These are phyloP conservation scores for Pythium brachiatum DNA, from an alignment of 352 stramenopile genomes.

Conservation along the genomic window DNA sequence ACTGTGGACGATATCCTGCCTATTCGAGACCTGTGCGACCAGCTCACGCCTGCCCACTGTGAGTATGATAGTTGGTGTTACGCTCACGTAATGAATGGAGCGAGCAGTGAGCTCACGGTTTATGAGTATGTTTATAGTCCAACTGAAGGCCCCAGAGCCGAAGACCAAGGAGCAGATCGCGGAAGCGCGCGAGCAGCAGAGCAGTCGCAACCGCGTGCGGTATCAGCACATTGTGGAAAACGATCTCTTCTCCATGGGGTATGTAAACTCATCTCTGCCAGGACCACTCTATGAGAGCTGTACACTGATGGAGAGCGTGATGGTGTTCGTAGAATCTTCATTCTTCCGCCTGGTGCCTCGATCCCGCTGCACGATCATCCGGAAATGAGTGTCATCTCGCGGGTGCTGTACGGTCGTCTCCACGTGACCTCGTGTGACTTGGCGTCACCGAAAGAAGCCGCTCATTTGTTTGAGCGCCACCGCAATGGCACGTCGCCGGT, in stretches of 20 bases:
- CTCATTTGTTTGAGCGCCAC: conserved; percentile 10
- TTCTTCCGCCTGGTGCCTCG: conserved; percentile 61
- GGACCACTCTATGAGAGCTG: not conserved
- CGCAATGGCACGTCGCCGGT: conserved; percentile 14
- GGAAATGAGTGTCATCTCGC: conserved; percentile 82
- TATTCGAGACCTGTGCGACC: conserved; percentile 67
- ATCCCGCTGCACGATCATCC: conserved; percentile 85
- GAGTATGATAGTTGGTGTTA: conserved; percentile 6
- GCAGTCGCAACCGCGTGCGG: conserved; percentile 36
- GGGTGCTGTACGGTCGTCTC: conserved; percentile 72
- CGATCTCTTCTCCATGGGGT: conserved; percentile 80
- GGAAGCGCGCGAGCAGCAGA: conserved; percentile 6
- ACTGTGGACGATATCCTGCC: conserved; percentile 52
- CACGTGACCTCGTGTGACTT: conserved; percentile 68
- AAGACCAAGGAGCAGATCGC: not conserved
- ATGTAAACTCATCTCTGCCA: not conserved
- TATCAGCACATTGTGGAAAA: conserved; percentile 87
- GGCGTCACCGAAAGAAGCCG: conserved; percentile 24
- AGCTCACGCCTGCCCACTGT: conserved; percentile 70
- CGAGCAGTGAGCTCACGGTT: too few relatives aligned
- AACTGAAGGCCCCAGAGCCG: conserved; percentile 42
- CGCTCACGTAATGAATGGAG: not conserved
- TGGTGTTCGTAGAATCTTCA: conserved; percentile 66
- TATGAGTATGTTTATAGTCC: conserved; percentile 33
- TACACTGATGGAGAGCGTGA: conserved; percentile 4